Conservation (phyloP, 352 stramenopile species). For the Phytophthora macrochlamydospora region DNA sequence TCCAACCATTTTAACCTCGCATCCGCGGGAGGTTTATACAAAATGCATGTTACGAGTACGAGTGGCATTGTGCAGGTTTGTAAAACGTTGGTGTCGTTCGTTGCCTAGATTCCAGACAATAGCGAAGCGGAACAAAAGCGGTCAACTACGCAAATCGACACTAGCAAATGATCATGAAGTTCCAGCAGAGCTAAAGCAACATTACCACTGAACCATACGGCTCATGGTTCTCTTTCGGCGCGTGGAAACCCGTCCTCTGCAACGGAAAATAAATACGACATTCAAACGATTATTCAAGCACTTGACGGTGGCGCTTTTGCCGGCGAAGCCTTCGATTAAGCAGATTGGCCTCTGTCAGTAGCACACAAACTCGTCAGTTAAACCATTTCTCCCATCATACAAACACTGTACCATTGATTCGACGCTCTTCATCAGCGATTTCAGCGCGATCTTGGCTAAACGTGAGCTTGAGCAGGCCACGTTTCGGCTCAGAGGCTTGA, state of each 20-base stretch:
- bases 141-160: too few relatives aligned
- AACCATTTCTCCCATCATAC: too few relatives aligned
- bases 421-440: conserved; percentile 38
- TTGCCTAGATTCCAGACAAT: not conserved
- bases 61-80: not conserved
- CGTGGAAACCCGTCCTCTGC: not conserved
- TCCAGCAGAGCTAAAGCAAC: too few relatives aligned
- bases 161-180: too few relatives aligned
- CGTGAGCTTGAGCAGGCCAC: conserved; percentile 23
- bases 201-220: not conserved
- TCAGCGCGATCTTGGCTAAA: conserved; percentile 35
- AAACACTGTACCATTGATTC: conserved; percentile 33
- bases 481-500: not conserved
- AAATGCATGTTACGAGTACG: conserved; percentile 4
- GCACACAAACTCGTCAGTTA: not conserved
- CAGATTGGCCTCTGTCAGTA: conserved; percentile 42
- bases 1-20: conserved; percentile 24
- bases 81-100: not conserved
- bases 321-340: conserved; percentile 38
- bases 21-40: conserved; percentile 16
- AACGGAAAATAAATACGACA: not conserved
- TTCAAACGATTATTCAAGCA: not conserved
- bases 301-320: conserved; percentile 23
- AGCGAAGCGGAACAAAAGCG: too few relatives aligned
- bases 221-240: too few relatives aligned